Evolutionary conservation across 2,329 filamentous ascomycete species (phyloP), one percentile per base, ranked within the genome.

Genomic region (Westerdykella sp.): DNA sequence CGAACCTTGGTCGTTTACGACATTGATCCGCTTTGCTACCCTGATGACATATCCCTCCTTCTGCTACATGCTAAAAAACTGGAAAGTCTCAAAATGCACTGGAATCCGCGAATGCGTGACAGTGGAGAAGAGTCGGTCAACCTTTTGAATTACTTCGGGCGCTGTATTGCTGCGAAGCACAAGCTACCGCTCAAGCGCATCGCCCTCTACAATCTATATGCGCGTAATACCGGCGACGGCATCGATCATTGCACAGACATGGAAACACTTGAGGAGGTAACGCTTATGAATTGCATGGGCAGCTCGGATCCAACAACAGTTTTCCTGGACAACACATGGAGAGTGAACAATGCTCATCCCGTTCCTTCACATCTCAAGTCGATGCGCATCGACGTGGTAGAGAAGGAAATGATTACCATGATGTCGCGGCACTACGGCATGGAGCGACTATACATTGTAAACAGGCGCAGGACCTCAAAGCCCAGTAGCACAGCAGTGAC

Each of bases 21-120:
- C 49, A 79, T 82, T 41, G 80, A 83, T 43, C 80, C 80, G 1
- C 68, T 83, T 9, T 83, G 79, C 62, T 80, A 81, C 52, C 78
- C 78, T 0, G 80, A 83, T 59, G 79, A 82, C 51, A 73, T 83
- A 7, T 78, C 77, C 12, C 66, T 75, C 16, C 62, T 83, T 12
- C 61, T 83, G 6, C 60, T 71, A 12, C 67, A 73, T n/a, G 75
- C 76, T 4, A 73, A 69, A 47, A 76, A 76, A 41, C 63, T 83
- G 4, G 66, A 72, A 34, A 74, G 77, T 25, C 60, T 83, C 6
- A 75, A 69, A 42, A 48, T 83, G 46, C 78, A 83, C 53, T 83
- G 78, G 72, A 79, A 72, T 22, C 77, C 79, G 4, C 75, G 80
- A 1, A 83, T 83, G 77, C 70, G 79, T 18, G 71, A 75, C 30